Evolutionary conservation across 805 yeast genomes (phyloP).

Genomic region (Candida peoriensis): DNA sequence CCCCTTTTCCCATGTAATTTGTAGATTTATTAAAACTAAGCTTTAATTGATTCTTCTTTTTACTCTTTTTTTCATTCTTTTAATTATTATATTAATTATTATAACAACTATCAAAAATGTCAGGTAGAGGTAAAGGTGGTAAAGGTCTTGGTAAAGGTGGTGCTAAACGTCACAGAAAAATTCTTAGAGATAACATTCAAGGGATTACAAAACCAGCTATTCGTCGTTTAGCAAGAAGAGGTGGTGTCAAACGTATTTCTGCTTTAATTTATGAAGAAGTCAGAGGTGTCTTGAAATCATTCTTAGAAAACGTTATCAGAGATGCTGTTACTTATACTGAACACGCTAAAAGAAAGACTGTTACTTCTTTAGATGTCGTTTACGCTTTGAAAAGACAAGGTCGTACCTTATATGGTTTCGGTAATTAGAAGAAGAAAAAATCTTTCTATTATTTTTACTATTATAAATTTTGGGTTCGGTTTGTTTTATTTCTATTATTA

Average conservation of each 20-base stretch:
- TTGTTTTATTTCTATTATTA: no score
- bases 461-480: no score
- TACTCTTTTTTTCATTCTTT: no score
- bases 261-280: conserved; percentile 98
- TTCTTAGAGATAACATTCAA: conserved; percentile 97
- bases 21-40: no score
- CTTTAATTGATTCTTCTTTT: no score
- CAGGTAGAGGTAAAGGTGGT: conserved; percentile 99
- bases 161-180: conserved; percentile 99
- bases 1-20: no score
- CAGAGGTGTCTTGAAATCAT: conserved; percentile 91
- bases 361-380: conserved; percentile 96
- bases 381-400: conserved; percentile 99
- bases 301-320: conserved; percentile 95
- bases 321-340: conserved; percentile 99
- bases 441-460: conserved; percentile 1
- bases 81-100: no score
- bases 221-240: conserved; percentile 99
- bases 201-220: conserved; percentile 99
- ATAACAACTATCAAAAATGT: no score
- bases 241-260: conserved; percentile 99
- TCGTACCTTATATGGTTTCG: conserved; percentile 99
- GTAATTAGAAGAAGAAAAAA: conserved; percentile 94
- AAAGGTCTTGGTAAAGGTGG: conserved; percentile 99
- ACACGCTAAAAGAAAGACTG: conserved; percentile 99